Percentiles rank a stretch among this genome's conserved stretches.
These are phyloP conservation scores for Astraeus odoratus DNA, from an alignment of 768 basidiomycete species.

Conservation along the genomic window DNA sequence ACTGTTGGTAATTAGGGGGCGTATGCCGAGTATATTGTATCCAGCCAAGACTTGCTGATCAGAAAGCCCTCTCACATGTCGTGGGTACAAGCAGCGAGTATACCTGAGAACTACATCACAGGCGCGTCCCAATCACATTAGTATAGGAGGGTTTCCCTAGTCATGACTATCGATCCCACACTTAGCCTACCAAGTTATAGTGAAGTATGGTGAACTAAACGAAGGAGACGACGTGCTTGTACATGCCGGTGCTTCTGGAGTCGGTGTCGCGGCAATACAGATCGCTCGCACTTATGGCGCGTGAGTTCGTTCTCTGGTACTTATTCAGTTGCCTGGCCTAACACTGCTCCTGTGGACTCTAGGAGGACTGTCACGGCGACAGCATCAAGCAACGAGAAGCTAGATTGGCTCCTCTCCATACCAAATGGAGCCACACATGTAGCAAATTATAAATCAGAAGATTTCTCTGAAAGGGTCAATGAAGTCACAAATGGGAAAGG, in stretches of 20 bases:
- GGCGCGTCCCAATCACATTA: constrained; percentile 36
- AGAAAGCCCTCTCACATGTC: constrained; percentile 68
- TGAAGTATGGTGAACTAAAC: constrained; percentile 63
- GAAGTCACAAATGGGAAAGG: constrained; percentile 62
- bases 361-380: constrained; percentile 76
- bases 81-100: constrained; percentile 80
- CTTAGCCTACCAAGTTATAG: constrained; percentile 55
- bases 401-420: constrained; percentile 63
- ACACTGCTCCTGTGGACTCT: constrained; percentile 8
- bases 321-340: constrained; percentile 3
- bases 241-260: constrained; percentile 89
- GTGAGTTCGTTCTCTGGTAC: constrained; percentile 37
- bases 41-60: constrained; percentile 59
- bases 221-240: constrained; percentile 71
- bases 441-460: constrained; percentile 79
- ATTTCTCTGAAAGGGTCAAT: constrained; percentile 72
- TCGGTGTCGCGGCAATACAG: constrained; percentile 85
- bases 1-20: constrained; percentile 53
- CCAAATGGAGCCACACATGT: constrained; percentile 67
- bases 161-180: constrained; percentile 4
- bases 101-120: constrained; percentile 86
- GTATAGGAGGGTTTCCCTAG: neutral
- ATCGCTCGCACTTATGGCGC: constrained; percentile 68
- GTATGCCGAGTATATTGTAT: constrained; percentile 81
- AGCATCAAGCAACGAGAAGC: constrained; percentile 78